Percentiles rank a stretch among this genome's conserved stretches.
phyloP scores from a whole-genome alignment of 1,284 basidiomycete genomes.

The Trametes hirsuta region DNA sequence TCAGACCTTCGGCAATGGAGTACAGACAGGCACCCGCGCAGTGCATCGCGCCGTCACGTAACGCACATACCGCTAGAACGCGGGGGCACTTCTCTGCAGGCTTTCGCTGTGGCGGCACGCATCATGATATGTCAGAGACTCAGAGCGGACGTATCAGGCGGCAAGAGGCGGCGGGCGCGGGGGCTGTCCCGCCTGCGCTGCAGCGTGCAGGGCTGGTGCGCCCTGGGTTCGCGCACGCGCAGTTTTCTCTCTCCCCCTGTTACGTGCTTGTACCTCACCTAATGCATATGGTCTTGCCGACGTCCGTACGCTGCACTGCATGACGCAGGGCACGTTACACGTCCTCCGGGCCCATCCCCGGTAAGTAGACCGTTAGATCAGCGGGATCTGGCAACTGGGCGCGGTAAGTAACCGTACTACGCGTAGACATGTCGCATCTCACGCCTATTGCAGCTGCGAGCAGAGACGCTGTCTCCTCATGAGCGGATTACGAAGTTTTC shows the following conservation, averaged over 20 bases:
- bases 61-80: neutral
- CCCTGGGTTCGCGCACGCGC: neutral
- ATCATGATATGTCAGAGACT: neutral
- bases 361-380: too few species aligned
- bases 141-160: neutral
- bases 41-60: neutral
- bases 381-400: too few species aligned
- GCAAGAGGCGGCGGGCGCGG: neutral
- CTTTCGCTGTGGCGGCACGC: neutral
- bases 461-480: too few species aligned
- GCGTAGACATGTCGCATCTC: too few species aligned
- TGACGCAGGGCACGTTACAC: too few species aligned
- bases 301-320: too few species aligned
- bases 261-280: neutral
- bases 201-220: constrained; percentile 4
- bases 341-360: too few species aligned
- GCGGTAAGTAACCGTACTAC: too few species aligned
- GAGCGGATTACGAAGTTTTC: too few species aligned
- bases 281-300: neutral
- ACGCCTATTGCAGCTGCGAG: too few species aligned
- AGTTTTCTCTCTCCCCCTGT: neutral
- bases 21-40: neutral
- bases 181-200: constrained; percentile 7
- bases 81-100: neutral
- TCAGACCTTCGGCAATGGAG: too few species aligned